Percentiles rank a stretch among this genome's conserved stretches.
These are phyloP conservation scores for Zea mays DNA, from an alignment of 176 grass and related monocot species.

Conservation along the genomic window DNA sequence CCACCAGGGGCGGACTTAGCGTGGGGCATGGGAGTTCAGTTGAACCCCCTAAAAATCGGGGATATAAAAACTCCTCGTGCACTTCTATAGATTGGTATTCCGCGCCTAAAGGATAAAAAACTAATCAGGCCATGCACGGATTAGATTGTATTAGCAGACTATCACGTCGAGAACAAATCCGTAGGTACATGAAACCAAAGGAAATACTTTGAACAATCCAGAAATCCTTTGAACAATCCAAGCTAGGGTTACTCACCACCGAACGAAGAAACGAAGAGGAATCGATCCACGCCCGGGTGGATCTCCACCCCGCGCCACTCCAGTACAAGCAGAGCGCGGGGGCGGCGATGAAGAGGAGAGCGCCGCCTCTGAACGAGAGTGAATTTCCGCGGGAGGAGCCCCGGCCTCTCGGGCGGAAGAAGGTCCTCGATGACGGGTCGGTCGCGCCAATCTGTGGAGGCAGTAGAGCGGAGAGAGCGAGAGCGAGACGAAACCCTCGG, in stretches of 20 bases:
- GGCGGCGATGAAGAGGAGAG: neutral
- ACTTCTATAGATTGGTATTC: neutral
- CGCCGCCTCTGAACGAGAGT: constrained; percentile 7
- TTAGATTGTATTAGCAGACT: constrained; percentile 16
- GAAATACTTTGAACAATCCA: neutral
- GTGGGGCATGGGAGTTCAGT: constrained; percentile 39
- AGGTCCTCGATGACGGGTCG: constrained; percentile 1
- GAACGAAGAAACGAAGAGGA: neutral
- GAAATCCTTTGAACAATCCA: neutral
- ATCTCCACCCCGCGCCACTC: constrained; percentile 34
- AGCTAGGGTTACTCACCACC: constrained; percentile 39
- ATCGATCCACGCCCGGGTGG: constrained; percentile 28
- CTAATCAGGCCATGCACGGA: neutral
- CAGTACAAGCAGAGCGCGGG: neutral
- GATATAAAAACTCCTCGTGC: neutral
- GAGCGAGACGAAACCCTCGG: neutral
- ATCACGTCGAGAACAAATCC: neutral
- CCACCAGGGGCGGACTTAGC: constrained; percentile 39
- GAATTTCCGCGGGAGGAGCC: constrained; percentile 15
- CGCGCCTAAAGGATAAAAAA: neutral
- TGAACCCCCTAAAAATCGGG: constrained; percentile 21
- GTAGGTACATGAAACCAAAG: neutral
- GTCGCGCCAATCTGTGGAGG: constrained; percentile 13
- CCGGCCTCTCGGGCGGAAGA: constrained; percentile 12
- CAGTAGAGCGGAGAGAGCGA: neutral